Conservation (phyloP, 805 yeast species). For the Metschnikowia cerradonensis region DNA sequence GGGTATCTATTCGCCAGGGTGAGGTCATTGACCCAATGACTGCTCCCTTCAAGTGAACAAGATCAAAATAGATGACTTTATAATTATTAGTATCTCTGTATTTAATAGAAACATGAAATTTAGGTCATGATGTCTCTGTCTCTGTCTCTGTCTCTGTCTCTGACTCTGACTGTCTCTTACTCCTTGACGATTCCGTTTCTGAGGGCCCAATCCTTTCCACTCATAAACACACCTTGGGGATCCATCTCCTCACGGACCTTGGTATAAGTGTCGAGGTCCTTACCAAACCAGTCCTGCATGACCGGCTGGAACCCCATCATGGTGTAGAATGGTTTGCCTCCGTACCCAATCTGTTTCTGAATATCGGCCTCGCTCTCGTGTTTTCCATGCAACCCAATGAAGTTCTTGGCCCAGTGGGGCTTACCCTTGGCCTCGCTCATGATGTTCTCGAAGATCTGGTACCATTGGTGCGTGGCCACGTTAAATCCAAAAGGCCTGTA, state of each 20-base stretch:
- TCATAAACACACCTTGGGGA: conserved; percentile 76
- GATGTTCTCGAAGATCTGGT: conserved; percentile 72
- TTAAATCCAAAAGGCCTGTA: conserved; percentile 85
- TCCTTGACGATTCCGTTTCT: conserved; percentile 65
- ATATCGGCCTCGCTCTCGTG: conserved; percentile 33
- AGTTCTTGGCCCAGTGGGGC: conserved; percentile 99
- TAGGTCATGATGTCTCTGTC: no score
- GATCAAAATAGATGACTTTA: no score
- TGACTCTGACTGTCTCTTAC: neutral
- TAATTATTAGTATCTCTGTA: no score
- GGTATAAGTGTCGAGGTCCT: conserved; percentile 58
- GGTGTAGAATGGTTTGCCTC: conserved; percentile 53
- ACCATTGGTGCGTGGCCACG: conserved; percentile 79
- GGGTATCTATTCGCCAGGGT: conserved; percentile 82
- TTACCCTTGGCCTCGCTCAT: conserved; percentile 78
- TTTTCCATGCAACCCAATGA: conserved; percentile 54
- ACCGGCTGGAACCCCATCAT: conserved; percentile 76
- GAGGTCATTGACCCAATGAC: conserved; percentile 86
- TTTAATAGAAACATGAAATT: no score
- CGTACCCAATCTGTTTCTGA: conserved; percentile 36
- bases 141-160: no score
- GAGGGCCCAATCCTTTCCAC: conserved; percentile 74
- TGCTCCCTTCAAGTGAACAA: conserved; percentile 63
- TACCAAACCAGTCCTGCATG: conserved; percentile 77
- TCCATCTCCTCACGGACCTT: conserved; percentile 63